Evolutionary conservation across 176 grass and related monocot genomes (phyloP), one percentile per base, ranked within the genome.

Genomic region (Phoenix dactylifera): DNA sequence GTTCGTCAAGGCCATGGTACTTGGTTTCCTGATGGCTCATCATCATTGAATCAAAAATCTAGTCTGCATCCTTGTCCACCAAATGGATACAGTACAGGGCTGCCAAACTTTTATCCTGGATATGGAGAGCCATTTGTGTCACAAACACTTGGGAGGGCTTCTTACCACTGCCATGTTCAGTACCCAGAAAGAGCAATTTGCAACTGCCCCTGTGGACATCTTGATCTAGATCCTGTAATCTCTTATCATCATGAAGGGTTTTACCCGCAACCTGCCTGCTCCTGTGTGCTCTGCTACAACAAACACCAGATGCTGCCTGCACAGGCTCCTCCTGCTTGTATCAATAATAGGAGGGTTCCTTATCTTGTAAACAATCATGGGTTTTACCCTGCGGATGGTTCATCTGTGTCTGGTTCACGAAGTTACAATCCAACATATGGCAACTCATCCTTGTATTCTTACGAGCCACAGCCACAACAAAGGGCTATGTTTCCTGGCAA

Each of bases 371-470:
- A 77, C n/a, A 85, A 82, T 52, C 64, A 72, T 54, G 78, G 80
- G 63, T 72, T 71, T 6, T 74, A 61, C 52, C 70, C 54, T 18
- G 66, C 73, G 15, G 75, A 85, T 49, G 89, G 82, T 57, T 74
- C 81, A 0, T 71, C 77, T 20, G 76, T 86, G 54, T 55, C 75
- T 67, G 60, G 73, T 4, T 82, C 76, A 1, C 35, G 10, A 44
- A 78, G 85, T 64, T 89, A 85, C 74, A 85, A 95, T 54, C 44
- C 29, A 55, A 82, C 72, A 53, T 89, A 75, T 26, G 73, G 69
- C 30, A 74, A 51, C 7, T 84, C 84, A 10, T 73, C 89, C 0
- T 49, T 75, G 17, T 82, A 83, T 83, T 86, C 82, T 5, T 74
- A 77, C 20, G 70, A 73, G 16, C 67, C 64, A 0, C 66, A 71